Conservation (phyloP, 495 filamentous ascomycete genomes). For the Xylaria venustula region DNA sequence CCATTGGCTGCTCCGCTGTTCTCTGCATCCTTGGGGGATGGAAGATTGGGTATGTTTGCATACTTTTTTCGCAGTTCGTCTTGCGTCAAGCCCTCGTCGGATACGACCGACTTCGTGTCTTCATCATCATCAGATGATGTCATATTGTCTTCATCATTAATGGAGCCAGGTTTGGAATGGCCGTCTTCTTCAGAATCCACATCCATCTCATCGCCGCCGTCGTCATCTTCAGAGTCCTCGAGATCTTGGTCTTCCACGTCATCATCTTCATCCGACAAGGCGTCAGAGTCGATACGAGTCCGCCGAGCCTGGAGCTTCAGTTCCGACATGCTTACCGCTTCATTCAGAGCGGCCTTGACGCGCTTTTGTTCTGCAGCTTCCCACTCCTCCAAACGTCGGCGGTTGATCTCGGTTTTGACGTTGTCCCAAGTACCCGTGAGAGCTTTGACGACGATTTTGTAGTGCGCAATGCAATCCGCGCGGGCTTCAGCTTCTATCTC, state of each 20-base stretch:
- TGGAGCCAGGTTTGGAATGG: conserved; percentile 38
- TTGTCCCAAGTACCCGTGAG: conserved; percentile 77
- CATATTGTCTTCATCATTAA: conserved; percentile 63
- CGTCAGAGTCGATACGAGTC: conserved; percentile 46
- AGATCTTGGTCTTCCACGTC: conserved; percentile 36
- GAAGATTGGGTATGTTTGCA: conserved; percentile 56
- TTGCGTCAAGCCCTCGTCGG: conserved; percentile 72
- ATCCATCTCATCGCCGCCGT: conserved; percentile 50
- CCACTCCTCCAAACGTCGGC: conserved; percentile 69
- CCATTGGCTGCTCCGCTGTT: conserved; percentile 21
- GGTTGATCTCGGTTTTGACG: conserved; percentile 71
- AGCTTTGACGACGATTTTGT: conserved; percentile 68
- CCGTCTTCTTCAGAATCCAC: conserved; percentile 66
- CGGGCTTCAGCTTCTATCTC: conserved; percentile 61
- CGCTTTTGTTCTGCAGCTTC: conserved; percentile 80
- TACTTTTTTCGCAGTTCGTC: conserved; percentile 81
- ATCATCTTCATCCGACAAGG: conserved; percentile 54
- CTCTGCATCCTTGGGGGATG: conserved; percentile 6
- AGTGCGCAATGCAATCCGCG: conserved; percentile 49
- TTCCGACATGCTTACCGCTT: conserved; percentile 72
- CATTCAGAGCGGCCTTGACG: conserved; percentile 78
- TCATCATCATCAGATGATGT: conserved; percentile 60
- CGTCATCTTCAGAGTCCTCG: conserved; percentile 49
- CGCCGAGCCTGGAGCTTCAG: conserved; percentile 54
- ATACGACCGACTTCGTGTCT: conserved; percentile 57